phyloP scores from a whole-genome alignment of 345 rosid species.

The Odontarrhena argentea region DNA sequence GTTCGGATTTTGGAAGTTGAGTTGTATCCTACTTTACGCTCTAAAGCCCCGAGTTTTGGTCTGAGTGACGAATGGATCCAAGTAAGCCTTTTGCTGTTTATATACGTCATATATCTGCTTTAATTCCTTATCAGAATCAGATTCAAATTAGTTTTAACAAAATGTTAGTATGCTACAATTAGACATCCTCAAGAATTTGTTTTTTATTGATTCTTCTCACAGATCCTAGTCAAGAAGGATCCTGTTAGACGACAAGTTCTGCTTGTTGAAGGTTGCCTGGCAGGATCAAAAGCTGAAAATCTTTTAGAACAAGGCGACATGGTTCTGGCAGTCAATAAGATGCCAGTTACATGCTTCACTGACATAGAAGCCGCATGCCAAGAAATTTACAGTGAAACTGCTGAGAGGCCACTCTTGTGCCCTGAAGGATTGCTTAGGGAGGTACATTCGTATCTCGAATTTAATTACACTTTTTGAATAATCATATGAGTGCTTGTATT shows the following conservation, averaged over 20 bases:
- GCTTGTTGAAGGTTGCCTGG: conserved; percentile 89
- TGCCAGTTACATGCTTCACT: conserved; percentile 84
- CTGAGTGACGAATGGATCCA: conserved; percentile 85
- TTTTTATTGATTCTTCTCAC: conserved; percentile 23
- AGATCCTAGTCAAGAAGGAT: conserved; percentile 88
- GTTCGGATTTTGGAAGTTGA: conserved; percentile 92
- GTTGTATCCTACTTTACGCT: conserved; percentile 82
- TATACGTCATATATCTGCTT: not conserved
- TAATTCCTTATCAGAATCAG: not conserved
- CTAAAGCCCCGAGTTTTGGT: conserved; percentile 92
- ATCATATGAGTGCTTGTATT: too few relatives aligned
- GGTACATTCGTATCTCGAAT: too few relatives aligned
- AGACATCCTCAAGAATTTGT: not conserved
- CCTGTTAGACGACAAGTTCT: conserved; percentile 83
- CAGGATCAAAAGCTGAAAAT: conserved; percentile 89
- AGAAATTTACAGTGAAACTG: too few relatives aligned
- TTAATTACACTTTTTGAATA: too few relatives aligned
- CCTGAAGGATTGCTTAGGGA: too few relatives aligned
- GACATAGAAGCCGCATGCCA: conserved; percentile 88
- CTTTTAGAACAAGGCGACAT: conserved; percentile 89
- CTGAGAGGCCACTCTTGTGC: too few relatives aligned
- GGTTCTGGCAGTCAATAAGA: conserved; percentile 86
- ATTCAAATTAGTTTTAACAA: not conserved
- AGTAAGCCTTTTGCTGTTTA: conserved; percentile 44
- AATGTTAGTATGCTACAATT: conserved; percentile 2